Conservation (phyloP, 2,329 filamentous ascomycete species). For the Botrytis fragariae region DNA sequence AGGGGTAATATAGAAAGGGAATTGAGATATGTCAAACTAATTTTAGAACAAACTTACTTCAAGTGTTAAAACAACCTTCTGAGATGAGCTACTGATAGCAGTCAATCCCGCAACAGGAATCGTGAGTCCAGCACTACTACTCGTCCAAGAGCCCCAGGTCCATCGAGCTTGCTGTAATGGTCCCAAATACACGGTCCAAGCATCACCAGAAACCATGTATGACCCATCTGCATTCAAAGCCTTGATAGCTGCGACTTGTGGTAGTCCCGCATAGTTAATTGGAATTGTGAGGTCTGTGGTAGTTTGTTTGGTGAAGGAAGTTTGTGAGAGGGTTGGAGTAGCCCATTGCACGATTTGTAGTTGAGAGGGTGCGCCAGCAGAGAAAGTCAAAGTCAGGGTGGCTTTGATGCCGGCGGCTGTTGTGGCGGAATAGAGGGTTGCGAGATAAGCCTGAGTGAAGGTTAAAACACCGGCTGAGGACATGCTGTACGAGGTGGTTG, state of each 20-base stretch:
- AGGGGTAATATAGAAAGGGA: background rate
- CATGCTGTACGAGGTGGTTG: conserved; percentile 48
- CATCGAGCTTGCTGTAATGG: conserved; percentile 50
- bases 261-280: conserved; percentile 51
- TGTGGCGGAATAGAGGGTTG: conserved; percentile 43
- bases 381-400: conserved; percentile 53
- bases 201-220: conserved; percentile 48
- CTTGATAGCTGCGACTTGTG: conserved; percentile 51
- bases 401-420: conserved; percentile 47
- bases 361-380: conserved; percentile 46
- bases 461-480: conserved; percentile 45
- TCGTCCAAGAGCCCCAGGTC: conserved; percentile 52
- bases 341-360: conserved; percentile 55
- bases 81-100: conserved; percentile 33
- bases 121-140: conserved; percentile 46
- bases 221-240: conserved; percentile 48
- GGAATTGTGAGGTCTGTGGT: conserved; percentile 45
- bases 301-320: conserved; percentile 20
- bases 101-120: conserved; percentile 46
- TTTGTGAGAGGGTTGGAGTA: conserved; percentile 39
- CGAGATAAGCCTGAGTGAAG: conserved; percentile 48
- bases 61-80: background rate
- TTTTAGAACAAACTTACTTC: background rate
- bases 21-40: background rate
- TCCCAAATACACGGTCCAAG: conserved; percentile 54